Evolutionary conservation across 495 filamentous ascomycete species (phyloP).

Genomic region (Penicillium silybi): DNA sequence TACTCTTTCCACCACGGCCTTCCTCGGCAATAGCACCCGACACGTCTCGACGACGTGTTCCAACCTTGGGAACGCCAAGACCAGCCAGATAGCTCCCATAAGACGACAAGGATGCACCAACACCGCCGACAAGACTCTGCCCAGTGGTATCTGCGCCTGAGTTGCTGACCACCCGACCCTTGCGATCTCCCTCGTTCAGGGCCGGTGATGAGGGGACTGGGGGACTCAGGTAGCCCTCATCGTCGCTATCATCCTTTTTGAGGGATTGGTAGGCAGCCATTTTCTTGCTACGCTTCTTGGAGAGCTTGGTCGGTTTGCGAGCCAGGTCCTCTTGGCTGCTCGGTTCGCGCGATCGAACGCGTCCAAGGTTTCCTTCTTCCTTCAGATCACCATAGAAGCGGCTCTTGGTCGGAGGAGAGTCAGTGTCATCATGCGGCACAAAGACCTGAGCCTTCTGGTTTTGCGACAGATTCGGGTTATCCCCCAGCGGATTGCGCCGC

Average conservation of each 20-base stretch:
- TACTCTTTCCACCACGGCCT: slow-evolving; percentile 52
- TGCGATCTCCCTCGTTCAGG: slow-evolving; percentile 34
- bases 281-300: slow-evolving; percentile 34
- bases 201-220: slow-evolving; percentile 22
- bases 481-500: slow-evolving; percentile 28
- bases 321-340: slow-evolving; percentile 16
- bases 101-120: slow-evolving; percentile 36
- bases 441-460: slow-evolving; percentile 16
- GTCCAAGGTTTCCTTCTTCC: slow-evolving; percentile 19
- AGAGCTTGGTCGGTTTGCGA: slow-evolving; percentile 29
- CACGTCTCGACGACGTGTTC: slow-evolving; percentile 56
- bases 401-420: slow-evolving; percentile 24
- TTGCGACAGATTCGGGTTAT: slow-evolving; percentile 35
- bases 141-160: slow-evolving; percentile 40
- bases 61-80: slow-evolving; percentile 30
- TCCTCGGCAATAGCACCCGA: slow-evolving; percentile 87
- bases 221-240: slow-evolving; percentile 12
- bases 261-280: slow-evolving; percentile 31
- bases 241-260: slow-evolving; percentile 33
- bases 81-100: slow-evolving; percentile 58
- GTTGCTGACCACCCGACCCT: slow-evolving; percentile 51
- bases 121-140: slow-evolving; percentile 11
- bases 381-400: slow-evolving; percentile 39
- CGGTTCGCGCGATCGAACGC: slow-evolving; percentile 22
- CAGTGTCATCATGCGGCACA: slow-evolving; percentile 10